Evolutionary conservation across 2,329 filamentous ascomycete genomes (phyloP), one percentile per base, ranked within the genome.

Genomic region (Alternaria postmessia): DNA sequence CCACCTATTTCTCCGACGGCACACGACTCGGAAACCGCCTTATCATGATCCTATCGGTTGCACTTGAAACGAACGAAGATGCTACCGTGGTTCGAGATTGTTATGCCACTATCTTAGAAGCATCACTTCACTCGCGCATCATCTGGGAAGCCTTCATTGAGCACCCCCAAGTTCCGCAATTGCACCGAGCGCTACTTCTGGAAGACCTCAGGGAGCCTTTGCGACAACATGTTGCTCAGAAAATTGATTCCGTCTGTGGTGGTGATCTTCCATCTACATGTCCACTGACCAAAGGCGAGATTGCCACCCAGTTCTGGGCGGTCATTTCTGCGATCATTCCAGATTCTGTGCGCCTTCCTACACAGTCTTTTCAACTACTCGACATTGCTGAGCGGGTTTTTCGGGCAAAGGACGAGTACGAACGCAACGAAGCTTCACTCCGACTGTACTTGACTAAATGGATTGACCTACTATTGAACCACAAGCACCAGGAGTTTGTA

Each of bases 341-440:
- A 4, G 60, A 67, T 11, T 63, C 70, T n/a, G 59, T 71, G n/a
- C 57, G 62, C 14, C 60, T 69, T 39, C 54, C 71, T 11, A 47
- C 58, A 14, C 68, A 74, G 26, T 75, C 75, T 7, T 62, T 66
- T n/a, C 68, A 79, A 54, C 58, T 80, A 8, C 77, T 80, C 24
- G 64, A 70, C 7, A 69, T 79, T 16, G 75, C 78, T 4, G 73
- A 76, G 32, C 68, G 73, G 51, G 68, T 78, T 1, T 79, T 79
- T 57, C 71, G 75, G 12, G 65, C 66, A 28, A 64, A 78, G 39
- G 76, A 79, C 43, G 76, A 76, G 54, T 65, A 71, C 28, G 67
- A 71, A 22, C 66, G 75, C 8, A 70, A 75, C 24, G 77, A 79
- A 61, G 57, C 64, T 4, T 56, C 68, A 16, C 66, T 79, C 26